Evolutionary conservation across 75 land plant species (phyloP).

Genomic region (Larix kaempferi): DNA sequence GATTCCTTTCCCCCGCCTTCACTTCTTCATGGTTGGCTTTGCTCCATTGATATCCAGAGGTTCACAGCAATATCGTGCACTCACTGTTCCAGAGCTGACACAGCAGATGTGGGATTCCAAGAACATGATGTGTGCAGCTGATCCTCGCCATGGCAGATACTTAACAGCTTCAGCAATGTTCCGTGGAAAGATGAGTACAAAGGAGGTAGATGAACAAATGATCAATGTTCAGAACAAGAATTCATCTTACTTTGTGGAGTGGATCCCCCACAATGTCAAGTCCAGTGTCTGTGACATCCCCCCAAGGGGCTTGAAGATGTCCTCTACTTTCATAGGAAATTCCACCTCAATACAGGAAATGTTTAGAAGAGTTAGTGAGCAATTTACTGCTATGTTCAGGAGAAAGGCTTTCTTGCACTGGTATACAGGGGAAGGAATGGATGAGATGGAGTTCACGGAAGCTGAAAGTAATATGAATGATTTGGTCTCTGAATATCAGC

Average conservation of each 20-base stretch:
- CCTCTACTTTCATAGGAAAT: constrained; percentile 26
- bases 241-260: constrained; percentile 20
- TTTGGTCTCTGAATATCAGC: constrained; percentile 27
- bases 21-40: constrained; percentile 61
- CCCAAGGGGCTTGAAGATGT: constrained; percentile 27
- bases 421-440: constrained; percentile 41
- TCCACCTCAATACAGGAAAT: constrained; percentile 29
- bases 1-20: constrained; percentile 60
- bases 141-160: constrained; percentile 34
- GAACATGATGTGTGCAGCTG: constrained; percentile 56
- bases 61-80: constrained; percentile 58
- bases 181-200: constrained; percentile 23
- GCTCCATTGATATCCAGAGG: constrained; percentile 50
- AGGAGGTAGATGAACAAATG: constrained; percentile 19
- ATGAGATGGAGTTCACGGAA: constrained; percentile 38
- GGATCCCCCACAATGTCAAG: constrained; percentile 31
- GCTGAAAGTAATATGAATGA: constrained; percentile 41
- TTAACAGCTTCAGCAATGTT: constrained; percentile 33
- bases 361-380: constrained; percentile 23
- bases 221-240: constrained; percentile 23
- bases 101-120: constrained; percentile 50
- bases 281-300: constrained; percentile 28
- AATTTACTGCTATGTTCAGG: constrained; percentile 20
- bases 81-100: constrained; percentile 48
- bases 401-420: constrained; percentile 24